Evolutionary conservation across 2,329 filamentous ascomycete genomes (phyloP), one percentile per base, ranked within the genome.

Genomic region (Verticillium longisporum): DNA sequence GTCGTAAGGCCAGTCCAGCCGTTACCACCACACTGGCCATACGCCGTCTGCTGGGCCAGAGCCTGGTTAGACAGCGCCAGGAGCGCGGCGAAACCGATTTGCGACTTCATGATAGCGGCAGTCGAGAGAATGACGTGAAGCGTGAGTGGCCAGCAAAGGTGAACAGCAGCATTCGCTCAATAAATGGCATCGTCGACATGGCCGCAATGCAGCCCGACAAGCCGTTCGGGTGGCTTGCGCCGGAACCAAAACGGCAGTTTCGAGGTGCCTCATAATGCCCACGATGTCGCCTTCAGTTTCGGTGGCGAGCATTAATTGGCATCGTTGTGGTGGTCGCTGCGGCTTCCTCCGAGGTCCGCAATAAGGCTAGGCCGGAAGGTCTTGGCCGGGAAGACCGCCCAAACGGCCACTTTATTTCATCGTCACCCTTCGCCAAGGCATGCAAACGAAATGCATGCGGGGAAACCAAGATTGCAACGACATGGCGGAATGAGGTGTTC

Each of bases 1-100:
- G 45, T 61, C 26, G 61, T 61, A n/a, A 60, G 61, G 2, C 63
- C 60, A 3, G 57, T 63, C 61, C 61, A 64, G 10, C 55, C 58
- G 31, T 6, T 45, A 4, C 63, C 63, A 38, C 63, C 63, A 26
- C 63, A 63, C 41, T 64, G 61, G 33, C 63, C 63, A 34, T 58
- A 64, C 1, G 61, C 56, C 32, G 59, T 56, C 18, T 60, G 55
- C 56, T 62, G 62, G 13, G 62, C 62, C 54, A 55, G 13, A 31
- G 57, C 41, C 32, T 33, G 26, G 38, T 59, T 45, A 41, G 57
- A 45, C 15, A 59, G 41, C 50, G 57, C 57, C 57, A 59, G 33
- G 38, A 59, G 57, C 45, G 45, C 26, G 18, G 57, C 57, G 41
- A 59, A 45, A 34, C 57, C 57, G 45, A 36, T 21, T 33, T 59